Conservation (phyloP, 225 moss, liverwort and hornwort species). For the Marchantia polymorpha region DNA sequence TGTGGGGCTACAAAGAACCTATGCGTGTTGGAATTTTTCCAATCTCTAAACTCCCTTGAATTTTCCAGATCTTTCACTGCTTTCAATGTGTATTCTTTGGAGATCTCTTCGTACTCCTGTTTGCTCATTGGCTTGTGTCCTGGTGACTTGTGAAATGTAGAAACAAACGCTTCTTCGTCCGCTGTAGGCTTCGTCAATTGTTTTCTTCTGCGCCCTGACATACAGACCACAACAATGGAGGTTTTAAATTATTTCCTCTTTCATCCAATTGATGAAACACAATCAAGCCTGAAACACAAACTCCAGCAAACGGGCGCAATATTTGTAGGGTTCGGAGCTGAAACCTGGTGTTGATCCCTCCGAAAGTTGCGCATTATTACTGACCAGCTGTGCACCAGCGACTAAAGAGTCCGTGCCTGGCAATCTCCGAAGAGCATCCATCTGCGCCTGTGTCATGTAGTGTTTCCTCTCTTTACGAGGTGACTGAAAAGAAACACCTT, state of each 20-base stretch:
- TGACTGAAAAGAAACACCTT: constrained; percentile 20
- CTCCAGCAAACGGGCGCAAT: neutral
- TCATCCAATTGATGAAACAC: neutral
- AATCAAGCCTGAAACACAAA: no score
- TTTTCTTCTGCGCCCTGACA: constrained; percentile 27
- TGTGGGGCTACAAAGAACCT: constrained; percentile 29
- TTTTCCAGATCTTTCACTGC: constrained; percentile 33
- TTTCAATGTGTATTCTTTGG: constrained; percentile 21
- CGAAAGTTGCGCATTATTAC: neutral
- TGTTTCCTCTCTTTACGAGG: constrained; percentile 24
- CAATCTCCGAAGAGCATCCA: constrained; percentile 39
- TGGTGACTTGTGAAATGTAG: constrained; percentile 40
- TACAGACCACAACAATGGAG: neutral
- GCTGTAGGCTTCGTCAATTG: neutral
- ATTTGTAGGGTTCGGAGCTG: neutral
- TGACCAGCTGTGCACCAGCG: constrained; percentile 14
- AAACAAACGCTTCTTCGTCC: constrained; percentile 24
- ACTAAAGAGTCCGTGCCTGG: constrained; percentile 37
- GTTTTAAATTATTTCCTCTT: neutral
- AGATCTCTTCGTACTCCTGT: constrained; percentile 33
- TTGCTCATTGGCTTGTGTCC: constrained; percentile 32
- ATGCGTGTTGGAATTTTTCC: constrained; percentile 25
- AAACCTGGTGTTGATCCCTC: constrained; percentile 30
- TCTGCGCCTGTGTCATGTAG: constrained; percentile 36
- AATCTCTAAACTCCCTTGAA: constrained; percentile 28